Conservation (phyloP, 176 grass and related monocot genomes). For the Bonia amplexicaulis region DNA sequence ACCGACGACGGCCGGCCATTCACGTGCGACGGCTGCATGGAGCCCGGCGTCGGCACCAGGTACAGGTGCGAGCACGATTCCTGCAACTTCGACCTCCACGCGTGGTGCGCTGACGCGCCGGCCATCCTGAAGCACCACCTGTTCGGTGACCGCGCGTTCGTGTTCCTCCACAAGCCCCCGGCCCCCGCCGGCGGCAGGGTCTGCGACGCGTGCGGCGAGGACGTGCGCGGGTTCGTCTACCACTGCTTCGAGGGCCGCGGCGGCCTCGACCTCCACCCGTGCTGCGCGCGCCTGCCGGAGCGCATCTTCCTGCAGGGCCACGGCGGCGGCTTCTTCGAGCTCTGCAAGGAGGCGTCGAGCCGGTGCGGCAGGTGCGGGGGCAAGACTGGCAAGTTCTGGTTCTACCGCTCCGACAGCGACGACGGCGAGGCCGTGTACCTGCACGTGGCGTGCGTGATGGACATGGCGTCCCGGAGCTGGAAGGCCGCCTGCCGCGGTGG, state of each 20-base stretch:
- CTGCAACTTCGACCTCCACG: slow-evolving; percentile 16
- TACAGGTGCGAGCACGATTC: background rate
- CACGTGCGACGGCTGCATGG: slow-evolving; percentile 4
- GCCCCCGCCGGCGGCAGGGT: background rate
- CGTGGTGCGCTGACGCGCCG: background rate
- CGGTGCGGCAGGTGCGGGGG: background rate
- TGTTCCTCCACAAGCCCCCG: background rate
- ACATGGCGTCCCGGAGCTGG: background rate
- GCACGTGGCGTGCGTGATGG: slow-evolving; percentile 9
- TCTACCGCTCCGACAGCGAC: background rate
- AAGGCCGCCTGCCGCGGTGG: no score
- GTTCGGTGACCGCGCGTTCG: background rate
- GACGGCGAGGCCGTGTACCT: background rate
- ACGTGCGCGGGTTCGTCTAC: background rate
- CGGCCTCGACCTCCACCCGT: background rate
- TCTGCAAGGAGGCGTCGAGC: background rate
- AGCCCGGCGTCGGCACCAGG: background rate
- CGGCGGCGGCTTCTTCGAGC: background rate
- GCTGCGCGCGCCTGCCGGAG: background rate
- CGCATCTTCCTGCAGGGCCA: background rate
- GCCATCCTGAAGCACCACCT: background rate
- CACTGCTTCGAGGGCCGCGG: background rate
- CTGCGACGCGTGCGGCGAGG: slow-evolving; percentile 28
- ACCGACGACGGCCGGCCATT: no score
- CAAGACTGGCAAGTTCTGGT: background rate